Percentiles rank a stretch among this genome's conserved stretches.
Evolutionary conservation across 306 rosid genomes (phyloP).

Genomic region (Lotus japonicus): DNA sequence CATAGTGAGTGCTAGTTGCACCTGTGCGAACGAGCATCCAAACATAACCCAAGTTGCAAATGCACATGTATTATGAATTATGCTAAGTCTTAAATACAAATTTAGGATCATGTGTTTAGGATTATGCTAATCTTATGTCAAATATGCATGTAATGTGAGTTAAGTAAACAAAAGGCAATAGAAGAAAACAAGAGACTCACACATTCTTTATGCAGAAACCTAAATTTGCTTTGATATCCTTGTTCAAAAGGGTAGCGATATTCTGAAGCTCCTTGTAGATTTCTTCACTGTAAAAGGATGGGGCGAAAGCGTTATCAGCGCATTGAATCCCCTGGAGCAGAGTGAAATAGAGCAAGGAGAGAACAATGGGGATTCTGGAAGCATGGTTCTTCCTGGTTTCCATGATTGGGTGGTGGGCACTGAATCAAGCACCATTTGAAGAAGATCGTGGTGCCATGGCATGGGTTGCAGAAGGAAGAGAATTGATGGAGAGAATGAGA

Average conservation of each 20-base stretch:
- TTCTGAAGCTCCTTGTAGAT: slow-evolving; percentile 33
- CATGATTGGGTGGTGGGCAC: slow-evolving; percentile 24
- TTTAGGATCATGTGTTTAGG: too few species aligned
- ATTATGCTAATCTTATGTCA: too few species aligned
- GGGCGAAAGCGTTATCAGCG: slow-evolving; percentile 19
- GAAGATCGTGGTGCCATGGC: slow-evolving; percentile 22
- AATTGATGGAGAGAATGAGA: neutral
- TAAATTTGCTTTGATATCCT: slow-evolving; percentile 26
- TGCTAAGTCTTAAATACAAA: too few species aligned
- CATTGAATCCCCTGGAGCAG: slow-evolving; percentile 27
- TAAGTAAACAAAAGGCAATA: neutral
- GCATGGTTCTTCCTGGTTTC: slow-evolving; percentile 26
- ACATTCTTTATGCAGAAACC: slow-evolving; percentile 55
- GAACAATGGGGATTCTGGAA: neutral
- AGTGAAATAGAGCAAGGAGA: slow-evolving; percentile 13
- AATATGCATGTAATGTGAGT: too few species aligned
- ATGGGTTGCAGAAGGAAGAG: neutral
- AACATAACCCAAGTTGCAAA: too few species aligned
- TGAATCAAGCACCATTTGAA: slow-evolving; percentile 16
- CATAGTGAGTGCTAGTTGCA: too few species aligned
- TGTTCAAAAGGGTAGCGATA: slow-evolving; percentile 34
- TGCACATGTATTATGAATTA: too few species aligned
- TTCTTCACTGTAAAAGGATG: slow-evolving; percentile 1
- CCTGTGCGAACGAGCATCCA: too few species aligned
- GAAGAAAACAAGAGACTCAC: slow-evolving; percentile 34